These are phyloP conservation scores for Gloeopeniophorella convolvens DNA, from an alignment of 768 basidiomycete genomes.

Conservation along the genomic window DNA sequence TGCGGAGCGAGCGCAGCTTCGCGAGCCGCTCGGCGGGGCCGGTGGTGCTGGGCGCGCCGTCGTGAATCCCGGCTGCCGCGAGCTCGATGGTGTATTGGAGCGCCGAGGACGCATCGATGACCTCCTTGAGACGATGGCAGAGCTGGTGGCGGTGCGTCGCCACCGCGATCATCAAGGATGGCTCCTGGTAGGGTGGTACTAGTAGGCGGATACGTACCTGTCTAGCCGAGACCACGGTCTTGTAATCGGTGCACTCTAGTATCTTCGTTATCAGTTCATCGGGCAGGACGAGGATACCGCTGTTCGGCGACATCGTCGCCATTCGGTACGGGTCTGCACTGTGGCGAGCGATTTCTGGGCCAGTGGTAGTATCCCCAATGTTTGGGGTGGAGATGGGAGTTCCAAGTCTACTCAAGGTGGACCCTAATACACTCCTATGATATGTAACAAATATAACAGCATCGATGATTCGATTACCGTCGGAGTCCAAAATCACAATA, in stretches of 20 bases:
- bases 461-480: no score
- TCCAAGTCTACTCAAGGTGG: no score
- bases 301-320: no score
- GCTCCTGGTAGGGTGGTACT: no score
- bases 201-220: neutral
- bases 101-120: neutral
- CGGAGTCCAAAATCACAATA: no score
- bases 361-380: no score
- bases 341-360: no score
- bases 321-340: no score
- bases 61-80: neutral
- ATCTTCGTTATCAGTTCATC: constrained; percentile 1
- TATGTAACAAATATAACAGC: no score
- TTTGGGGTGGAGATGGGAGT: no score
- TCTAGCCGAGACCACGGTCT: constrained; percentile 4
- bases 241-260: constrained; percentile 1
- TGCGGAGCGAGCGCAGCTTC: neutral
- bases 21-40: neutral
- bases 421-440: no score
- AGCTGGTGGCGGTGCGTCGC: neutral
- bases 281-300: neutral
- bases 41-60: neutral
- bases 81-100: constrained; percentile 3
- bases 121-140: constrained; percentile 1
- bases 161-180: no score